A percentile compares a stretch with the other conserved stretches of the same genome.
These are phyloP conservation scores for Mycena albidolilacea DNA, from an alignment of 768 basidiomycete species.

Conservation along the genomic window DNA sequence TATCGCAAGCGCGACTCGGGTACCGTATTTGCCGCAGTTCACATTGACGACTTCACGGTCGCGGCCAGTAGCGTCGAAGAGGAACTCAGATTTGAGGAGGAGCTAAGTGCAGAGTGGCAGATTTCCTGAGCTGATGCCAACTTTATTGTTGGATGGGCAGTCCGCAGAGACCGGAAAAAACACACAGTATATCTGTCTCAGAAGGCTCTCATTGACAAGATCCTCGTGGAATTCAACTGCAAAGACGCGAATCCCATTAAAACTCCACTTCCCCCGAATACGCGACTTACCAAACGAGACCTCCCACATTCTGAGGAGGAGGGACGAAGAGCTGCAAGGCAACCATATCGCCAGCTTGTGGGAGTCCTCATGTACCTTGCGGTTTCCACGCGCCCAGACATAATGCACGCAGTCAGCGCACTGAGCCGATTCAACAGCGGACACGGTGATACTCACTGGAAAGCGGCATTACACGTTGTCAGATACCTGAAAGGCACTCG, in stretches of 20 bases:
- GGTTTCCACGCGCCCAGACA: constrained; percentile 27
- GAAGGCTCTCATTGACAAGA: constrained; percentile 44
- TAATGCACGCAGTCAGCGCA: constrained; percentile 3
- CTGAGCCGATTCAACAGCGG: constrained; percentile 42
- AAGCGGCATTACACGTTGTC: constrained; percentile 53
- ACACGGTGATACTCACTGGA: constrained; percentile 52
- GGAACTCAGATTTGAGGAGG: too few relatives aligned
- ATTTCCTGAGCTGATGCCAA: constrained; percentile 51
- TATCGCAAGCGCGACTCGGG: constrained; percentile 30
- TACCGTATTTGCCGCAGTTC: constrained; percentile 27
- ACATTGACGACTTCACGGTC: too few relatives aligned
- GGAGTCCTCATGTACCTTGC: constrained; percentile 50
- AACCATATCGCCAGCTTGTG: constrained; percentile 49
- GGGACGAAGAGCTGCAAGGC: constrained; percentile 39
- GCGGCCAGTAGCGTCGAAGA: too few relatives aligned
- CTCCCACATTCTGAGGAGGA: constrained; percentile 44
- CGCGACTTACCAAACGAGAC: constrained; percentile 40
- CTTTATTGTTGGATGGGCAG: constrained; percentile 54
- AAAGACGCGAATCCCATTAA: constrained; percentile 44
- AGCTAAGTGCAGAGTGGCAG: constrained; percentile 40
- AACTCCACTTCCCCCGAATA: constrained; percentile 50
- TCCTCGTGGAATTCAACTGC: constrained; percentile 47
- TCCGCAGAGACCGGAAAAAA: constrained; percentile 44
- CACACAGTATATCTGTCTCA: constrained; percentile 45
- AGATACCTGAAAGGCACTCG: constrained; percentile 54